These are phyloP conservation scores for Umbilicaria muhlenbergii DNA, from an alignment of 495 filamentous ascomycete species.

Conservation along the genomic window DNA sequence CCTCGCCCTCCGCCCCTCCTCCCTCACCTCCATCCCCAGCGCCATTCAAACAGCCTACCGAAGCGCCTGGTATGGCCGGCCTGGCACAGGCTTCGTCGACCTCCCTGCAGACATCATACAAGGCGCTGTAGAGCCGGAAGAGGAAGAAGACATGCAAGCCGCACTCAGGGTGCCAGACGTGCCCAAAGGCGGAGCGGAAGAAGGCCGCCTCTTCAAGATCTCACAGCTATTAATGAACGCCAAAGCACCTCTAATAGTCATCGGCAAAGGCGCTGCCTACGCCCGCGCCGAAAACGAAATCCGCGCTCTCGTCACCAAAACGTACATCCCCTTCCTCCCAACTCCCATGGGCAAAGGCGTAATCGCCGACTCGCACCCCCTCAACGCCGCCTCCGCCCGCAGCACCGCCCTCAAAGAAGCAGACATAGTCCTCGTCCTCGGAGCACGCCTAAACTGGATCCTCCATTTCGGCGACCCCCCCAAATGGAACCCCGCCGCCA, in stretches of 20 bases:
- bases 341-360: constrained; percentile 53
- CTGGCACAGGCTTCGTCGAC: constrained; percentile 43
- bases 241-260: constrained; percentile 37
- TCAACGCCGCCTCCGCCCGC: constrained; percentile 40
- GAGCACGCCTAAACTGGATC: constrained; percentile 50
- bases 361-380: constrained; percentile 37
- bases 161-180: constrained; percentile 19
- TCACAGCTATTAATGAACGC: constrained; percentile 32
- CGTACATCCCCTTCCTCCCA: constrained; percentile 42
- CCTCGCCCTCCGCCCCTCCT: constrained; percentile 32
- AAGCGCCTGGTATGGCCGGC: constrained; percentile 39
- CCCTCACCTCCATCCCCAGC: constrained; percentile 33
- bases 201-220: constrained; percentile 26
- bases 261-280: constrained; percentile 50
- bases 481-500: constrained; percentile 37
- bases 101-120: constrained; percentile 48
- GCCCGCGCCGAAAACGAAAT: constrained; percentile 35
- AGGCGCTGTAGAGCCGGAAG: constrained; percentile 16
- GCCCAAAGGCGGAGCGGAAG: constrained; percentile 29
- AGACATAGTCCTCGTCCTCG: constrained; percentile 44
- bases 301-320: constrained; percentile 29
- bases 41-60: constrained; percentile 39
- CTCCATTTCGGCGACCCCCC: constrained; percentile 43
- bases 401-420: constrained; percentile 40
- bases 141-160: constrained; percentile 2